Evolutionary conservation across 805 yeast genomes (phyloP).

Genomic region (Nakazawaea wyomingensis): DNA sequence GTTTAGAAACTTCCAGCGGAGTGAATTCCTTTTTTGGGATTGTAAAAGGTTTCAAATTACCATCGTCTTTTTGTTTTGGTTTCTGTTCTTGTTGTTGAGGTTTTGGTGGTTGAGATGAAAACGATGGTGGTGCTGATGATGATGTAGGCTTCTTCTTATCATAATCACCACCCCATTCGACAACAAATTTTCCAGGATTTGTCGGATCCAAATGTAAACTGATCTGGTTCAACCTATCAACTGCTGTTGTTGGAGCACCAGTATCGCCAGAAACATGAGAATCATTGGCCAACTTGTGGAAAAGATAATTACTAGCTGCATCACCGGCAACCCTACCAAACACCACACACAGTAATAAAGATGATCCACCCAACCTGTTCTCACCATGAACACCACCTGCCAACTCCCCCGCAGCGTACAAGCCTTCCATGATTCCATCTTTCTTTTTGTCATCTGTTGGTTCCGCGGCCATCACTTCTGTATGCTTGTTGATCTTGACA

Average conservation of each 20-base stretch:
- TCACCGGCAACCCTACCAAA: constrained; percentile 50
- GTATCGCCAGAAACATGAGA: background rate
- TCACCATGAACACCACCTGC: constrained; percentile 68
- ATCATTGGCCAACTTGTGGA: constrained; percentile 15
- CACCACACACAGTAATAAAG: constrained; percentile 55
- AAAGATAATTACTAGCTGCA: constrained; percentile 27
- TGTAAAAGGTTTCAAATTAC: constrained; percentile 24
- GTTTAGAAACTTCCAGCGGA: constrained; percentile 40
- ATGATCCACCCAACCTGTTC: constrained; percentile 56
- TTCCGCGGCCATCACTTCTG: constrained; percentile 27
- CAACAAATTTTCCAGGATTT: constrained; percentile 26
- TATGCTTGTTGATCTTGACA: constrained; percentile 43
- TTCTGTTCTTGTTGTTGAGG: background rate
- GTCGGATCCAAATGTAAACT: constrained; percentile 39
- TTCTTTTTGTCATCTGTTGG: constrained; percentile 19
- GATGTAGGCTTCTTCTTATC: background rate
- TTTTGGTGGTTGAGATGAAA: background rate
- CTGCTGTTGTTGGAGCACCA: too few relatives aligned
- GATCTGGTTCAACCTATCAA: constrained; percentile 35
- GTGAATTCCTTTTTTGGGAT: constrained; percentile 47
- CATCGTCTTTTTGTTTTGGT: constrained; percentile 14
- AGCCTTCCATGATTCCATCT: constrained; percentile 32
- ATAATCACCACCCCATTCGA: constrained; percentile 27
- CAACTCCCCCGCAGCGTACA: constrained; percentile 63
- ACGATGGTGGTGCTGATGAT: background rate